Base-by-base conservation (phyloP, 1,284 basidiomycete species). In the Sanghuangporus sanghuang region DNA sequence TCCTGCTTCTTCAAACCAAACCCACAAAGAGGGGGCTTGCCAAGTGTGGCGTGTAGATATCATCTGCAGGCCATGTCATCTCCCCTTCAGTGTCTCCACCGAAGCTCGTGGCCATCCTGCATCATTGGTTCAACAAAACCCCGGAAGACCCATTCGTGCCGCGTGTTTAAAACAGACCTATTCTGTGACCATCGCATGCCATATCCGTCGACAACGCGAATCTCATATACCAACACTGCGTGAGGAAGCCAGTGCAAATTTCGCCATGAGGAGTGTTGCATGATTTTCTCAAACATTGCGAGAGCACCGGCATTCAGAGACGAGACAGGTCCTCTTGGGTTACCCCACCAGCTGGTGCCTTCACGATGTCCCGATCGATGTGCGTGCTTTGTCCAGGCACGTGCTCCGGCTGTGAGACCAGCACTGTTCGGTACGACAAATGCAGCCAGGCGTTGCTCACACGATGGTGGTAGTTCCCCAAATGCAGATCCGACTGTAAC, bases 71-170 rank as follows among this genome's bases (percentile, higher is more conserved):
- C 40, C 40, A 12, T 4, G 40, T 42, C n/a, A 6, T n/a, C n/a
- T 4, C 12, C n/a, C 52, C 27, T 21, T 62, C 39, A 73, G 72
- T 85, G 84, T 68, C 74, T 76, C 85, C 85, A 86, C 7, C 82
- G 81, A 9, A 79, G 62, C 65, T 83, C 79, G 70, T 86, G 84
- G 12, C 85, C 85, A 69, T 82, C 79, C 64, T 81, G 81, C 80
- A 86, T 85, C 80, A 81, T 83, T 1, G 84, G 85, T 64, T 86
- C 85, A 6, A 86, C 78, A 69, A 84, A 85, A 16, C 85, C 85
- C 52, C 85, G 76, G 69, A 86, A 83, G 12, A 72, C 70, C 85
- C 84, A 86, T 5, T 72, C 71, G n/a, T 68, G 60, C 32, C 36
- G 58, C 18, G 11, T 65, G 6, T 8, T n/a, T 50, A 36, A 18